Percentiles rank a stretch among this genome's conserved stretches.
phyloP scores from a whole-genome alignment of 78 protist species.

The Goniomonas avonlea region DNA sequence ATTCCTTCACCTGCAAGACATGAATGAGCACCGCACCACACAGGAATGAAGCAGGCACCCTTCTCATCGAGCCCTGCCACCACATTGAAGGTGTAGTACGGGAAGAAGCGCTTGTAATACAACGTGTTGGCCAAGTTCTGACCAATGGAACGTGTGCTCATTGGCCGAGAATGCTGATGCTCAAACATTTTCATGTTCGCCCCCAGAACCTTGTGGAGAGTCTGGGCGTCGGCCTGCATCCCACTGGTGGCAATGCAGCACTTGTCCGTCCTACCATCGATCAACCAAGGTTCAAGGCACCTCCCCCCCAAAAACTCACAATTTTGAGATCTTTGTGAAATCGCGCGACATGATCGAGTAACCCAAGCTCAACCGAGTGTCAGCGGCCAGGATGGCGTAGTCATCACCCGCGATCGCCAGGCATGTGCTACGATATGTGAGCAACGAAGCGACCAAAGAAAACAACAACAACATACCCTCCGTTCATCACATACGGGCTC shows the following conservation, averaged over 20 bases:
- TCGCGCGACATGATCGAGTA: constrained; percentile 79
- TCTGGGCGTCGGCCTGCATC: constrained; percentile 78
- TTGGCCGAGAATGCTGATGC: constrained; percentile 61
- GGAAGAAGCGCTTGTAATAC: constrained; percentile 94
- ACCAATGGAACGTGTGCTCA: constrained; percentile 69
- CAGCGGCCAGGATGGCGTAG: constrained; percentile 92
- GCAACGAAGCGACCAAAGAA: too few relatives aligned
- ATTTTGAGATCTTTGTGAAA: constrained; percentile 55
- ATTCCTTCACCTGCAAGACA: constrained; percentile 63
- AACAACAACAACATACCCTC: too few relatives aligned
- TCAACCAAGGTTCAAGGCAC: not conserved
- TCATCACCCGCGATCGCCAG: constrained; percentile 88
- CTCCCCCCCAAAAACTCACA: constrained; percentile 36
- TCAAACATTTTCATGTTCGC: constrained; percentile 34
- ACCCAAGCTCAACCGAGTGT: constrained; percentile 88
- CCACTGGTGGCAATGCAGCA: constrained; percentile 81
- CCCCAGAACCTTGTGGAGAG: constrained; percentile 73
- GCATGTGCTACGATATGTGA: too few relatives aligned
- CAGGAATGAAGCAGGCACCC: constrained; percentile 16
- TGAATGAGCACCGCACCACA: not conserved
- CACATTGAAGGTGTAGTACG: constrained; percentile 88
- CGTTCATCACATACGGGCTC: too few relatives aligned
- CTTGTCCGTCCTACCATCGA: constrained; percentile 45
- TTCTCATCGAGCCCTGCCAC: constrained; percentile 80
- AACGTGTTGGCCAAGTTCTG: constrained; percentile 86